These are phyloP conservation scores for Pezizomycotina sp. DNA, from an alignment of 2,329 filamentous ascomycete species.

Conservation along the genomic window DNA sequence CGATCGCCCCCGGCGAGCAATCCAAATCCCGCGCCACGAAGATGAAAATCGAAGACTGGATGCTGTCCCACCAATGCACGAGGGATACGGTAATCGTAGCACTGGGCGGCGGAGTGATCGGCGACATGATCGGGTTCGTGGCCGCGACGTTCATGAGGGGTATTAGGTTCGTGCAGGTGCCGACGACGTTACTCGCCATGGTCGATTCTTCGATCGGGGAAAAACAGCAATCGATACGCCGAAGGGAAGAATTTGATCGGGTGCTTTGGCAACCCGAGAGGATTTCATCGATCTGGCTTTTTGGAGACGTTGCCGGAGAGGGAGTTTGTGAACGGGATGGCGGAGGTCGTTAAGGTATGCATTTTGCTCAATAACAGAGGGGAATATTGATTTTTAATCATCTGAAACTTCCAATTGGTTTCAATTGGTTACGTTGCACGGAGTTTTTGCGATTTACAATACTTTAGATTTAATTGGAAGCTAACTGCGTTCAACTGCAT, in stretches of 20 bases:
- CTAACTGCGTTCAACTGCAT: constrained; percentile 20
- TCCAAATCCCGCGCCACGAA: constrained; percentile 91
- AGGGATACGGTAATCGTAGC: constrained; percentile 90
- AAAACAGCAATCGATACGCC: constrained; percentile 97
- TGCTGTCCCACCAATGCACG: constrained; percentile 80
- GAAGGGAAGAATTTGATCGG: constrained; percentile 87
- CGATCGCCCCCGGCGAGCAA: constrained; percentile 77
- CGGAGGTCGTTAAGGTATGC: constrained; percentile 68
- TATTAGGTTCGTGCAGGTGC: constrained; percentile 88
- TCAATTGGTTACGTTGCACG: too few relatives aligned
- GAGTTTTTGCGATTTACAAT: background rate
- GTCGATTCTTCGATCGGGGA: constrained; percentile 96
- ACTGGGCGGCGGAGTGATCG: constrained; percentile 88
- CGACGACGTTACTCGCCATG: constrained; percentile 88
- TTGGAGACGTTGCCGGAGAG: constrained; percentile 75
- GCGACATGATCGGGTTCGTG: constrained; percentile 94
- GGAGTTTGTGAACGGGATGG: constrained; percentile 98
- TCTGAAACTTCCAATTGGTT: too few relatives aligned
- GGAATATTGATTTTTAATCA: too few relatives aligned
- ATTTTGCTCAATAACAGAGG: background rate
- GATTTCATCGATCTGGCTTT: constrained; percentile 86
- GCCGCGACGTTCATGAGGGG: constrained; percentile 98
- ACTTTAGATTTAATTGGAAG: too few relatives aligned
- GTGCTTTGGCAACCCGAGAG: constrained; percentile 90
- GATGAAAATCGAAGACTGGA: constrained; percentile 93